Base-by-base conservation (phyloP, 192 early-diverging fungal genomes). In the Diversispora epigaea region DNA sequence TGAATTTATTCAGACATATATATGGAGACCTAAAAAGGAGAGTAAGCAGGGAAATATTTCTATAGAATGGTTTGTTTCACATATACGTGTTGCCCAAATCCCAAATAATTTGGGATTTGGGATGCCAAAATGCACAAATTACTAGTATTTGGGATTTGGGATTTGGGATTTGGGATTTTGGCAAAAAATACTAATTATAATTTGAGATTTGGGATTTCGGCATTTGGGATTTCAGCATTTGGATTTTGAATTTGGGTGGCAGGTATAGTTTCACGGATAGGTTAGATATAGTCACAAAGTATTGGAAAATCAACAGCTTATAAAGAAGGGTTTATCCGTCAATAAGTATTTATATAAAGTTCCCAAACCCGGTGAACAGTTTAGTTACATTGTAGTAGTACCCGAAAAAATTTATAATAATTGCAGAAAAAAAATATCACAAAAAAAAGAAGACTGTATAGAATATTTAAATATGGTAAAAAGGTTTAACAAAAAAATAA, bases 271-370 rank as follows among this genome's bases (percentile, higher is more conserved):
- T 57, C 55, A n/a, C 14, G 1, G 8, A 15, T 9, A 3, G 49
- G 49, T 15, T 50, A 50, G 15, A 15, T 50, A 50, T 50, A 1
- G 10, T 57, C 55, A n/a, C n/a, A 6, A 57, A 3, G 55, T 57
- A 57, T 57, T 57, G 61, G 61, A 63, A 43, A 41, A 41, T 43
- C 25, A 63, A 63, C 11, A 63, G 61, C 61, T 63, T 63, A 63
- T 63, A 63, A 63, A 63, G 32, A 63, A 63, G 61, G 61, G 41
- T 7, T 63, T 63, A 63, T 9, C 11, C 9, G 39, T 32, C 17
- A 63, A 63, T 17, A 10, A 32, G 11, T 63, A 41, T 9, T 17
- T 32, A 32, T 63, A 43, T 41, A 63, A 63, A 43, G 61, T 43
- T 21, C 5, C 55, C 55, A 57, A 57, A 57, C 55, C 55, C 49